phyloP scores from a whole-genome alignment of 2,329 filamentous ascomycete species.

The Microthyrium microscopicum region DNA sequence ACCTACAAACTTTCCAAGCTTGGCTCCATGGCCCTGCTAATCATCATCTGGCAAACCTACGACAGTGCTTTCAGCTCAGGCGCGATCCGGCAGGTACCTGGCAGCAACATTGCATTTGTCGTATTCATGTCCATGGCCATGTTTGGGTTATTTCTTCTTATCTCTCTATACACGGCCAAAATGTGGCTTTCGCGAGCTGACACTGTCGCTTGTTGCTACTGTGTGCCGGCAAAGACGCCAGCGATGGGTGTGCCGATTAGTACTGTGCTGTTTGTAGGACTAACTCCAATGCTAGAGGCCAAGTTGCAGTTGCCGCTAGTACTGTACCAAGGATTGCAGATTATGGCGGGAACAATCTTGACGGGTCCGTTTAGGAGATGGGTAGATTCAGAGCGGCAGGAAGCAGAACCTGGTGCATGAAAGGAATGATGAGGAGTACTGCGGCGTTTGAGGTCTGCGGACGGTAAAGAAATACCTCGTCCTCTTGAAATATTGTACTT shows the following conservation, averaged over 20 bases:
- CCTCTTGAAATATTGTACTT: no score
- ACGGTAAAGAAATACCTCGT: no score
- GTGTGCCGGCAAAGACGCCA: slow-evolving; percentile 55
- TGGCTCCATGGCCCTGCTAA: slow-evolving; percentile 26
- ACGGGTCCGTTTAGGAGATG: slow-evolving; percentile 25
- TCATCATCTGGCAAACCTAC: slow-evolving; percentile 48
- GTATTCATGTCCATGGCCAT: slow-evolving; percentile 52
- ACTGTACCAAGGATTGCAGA: slow-evolving; percentile 32
- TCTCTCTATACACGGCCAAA: slow-evolving; percentile 40
- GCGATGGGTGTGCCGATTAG: slow-evolving; percentile 51
- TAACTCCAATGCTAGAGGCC: slow-evolving; percentile 36
- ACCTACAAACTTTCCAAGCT: slow-evolving; percentile 29
- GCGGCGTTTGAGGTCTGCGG: no score
- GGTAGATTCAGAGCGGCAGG: no score
- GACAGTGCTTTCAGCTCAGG: slow-evolving; percentile 48
- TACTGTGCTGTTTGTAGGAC: slow-evolving; percentile 47
- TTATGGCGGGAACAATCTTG: slow-evolving; percentile 24
- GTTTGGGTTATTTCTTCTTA: slow-evolving; percentile 43
- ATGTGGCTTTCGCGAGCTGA: slow-evolving; percentile 41
- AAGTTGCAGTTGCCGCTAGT: slow-evolving; percentile 48
- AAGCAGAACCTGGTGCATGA: no score
- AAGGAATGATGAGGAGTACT: no score
- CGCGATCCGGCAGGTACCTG: slow-evolving; percentile 40
- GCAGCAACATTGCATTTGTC: slow-evolving; percentile 46
- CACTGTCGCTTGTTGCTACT: slow-evolving; percentile 55